A percentile compares a stretch with the other conserved stretches of the same genome.
phyloP scores from a whole-genome alignment of 2,329 filamentous ascomycete species.

The Hypoxylon sp. region DNA sequence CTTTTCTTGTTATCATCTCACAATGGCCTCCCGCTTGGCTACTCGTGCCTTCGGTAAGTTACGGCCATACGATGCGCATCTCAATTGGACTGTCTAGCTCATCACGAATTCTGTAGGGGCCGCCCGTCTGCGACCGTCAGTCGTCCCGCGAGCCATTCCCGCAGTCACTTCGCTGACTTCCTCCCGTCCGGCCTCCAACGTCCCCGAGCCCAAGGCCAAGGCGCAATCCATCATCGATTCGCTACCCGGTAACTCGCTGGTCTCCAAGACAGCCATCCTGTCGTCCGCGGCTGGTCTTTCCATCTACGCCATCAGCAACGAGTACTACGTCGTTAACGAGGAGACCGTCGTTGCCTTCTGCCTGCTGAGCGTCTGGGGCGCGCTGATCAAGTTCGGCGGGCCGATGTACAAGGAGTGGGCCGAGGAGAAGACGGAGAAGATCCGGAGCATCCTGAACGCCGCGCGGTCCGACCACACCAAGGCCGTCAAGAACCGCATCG shows the following conservation, averaged over 20 bases:
- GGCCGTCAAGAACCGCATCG: conserved; percentile 94
- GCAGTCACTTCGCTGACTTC: conserved; percentile 76
- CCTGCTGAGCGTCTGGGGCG: conserved; percentile 91
- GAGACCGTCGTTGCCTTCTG: conserved; percentile 95
- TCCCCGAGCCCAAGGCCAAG: conserved; percentile 95
- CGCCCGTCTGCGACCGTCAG: conserved; percentile 86
- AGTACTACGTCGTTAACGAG: conserved; percentile 99
- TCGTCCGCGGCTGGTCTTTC: conserved; percentile 91
- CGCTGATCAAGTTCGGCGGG: conserved; percentile 91
- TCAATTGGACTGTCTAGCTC: conserved; percentile 55
- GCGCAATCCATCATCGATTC: conserved; percentile 94
- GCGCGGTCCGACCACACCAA: conserved; percentile 94
- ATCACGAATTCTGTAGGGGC: conserved; percentile 72
- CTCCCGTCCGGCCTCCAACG: conserved; percentile 77
- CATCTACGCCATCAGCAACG: conserved; percentile 97
- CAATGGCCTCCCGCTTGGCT: conserved; percentile 98
- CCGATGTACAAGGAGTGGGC: conserved; percentile 95
- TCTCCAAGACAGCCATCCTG: conserved; percentile 97
- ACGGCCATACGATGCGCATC: conserved; percentile 23
- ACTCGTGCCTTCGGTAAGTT: conserved; percentile 93
- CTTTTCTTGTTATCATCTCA: conserved; percentile 67
- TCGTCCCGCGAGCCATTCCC: conserved; percentile 80
- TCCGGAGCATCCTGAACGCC: conserved; percentile 93
- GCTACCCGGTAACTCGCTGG: conserved; percentile 88
- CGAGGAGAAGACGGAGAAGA: conserved; percentile 87